Percentiles rank a stretch among this genome's conserved stretches.
phyloP scores from a whole-genome alignment of 2,329 filamentous ascomycete genomes.

The Botryotinia globosa region DNA sequence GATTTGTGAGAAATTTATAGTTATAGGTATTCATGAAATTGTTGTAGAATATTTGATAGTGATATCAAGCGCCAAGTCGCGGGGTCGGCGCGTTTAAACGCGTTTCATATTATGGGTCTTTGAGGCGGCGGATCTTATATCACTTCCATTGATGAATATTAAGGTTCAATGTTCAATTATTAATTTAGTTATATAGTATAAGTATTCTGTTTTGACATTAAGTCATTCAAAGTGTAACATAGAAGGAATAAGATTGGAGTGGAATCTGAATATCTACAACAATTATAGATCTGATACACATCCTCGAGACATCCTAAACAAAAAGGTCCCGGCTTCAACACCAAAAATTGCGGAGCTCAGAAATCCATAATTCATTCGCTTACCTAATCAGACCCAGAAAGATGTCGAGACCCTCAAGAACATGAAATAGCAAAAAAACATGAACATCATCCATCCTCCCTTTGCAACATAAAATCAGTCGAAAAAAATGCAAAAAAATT shows the following conservation, averaged over 20 bases:
- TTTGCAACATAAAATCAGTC: background rate
- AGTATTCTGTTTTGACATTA: background rate
- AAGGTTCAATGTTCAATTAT: background rate
- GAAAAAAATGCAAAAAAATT: slow-evolving; percentile 31
- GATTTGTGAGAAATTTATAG: background rate
- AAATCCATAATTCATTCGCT: background rate
- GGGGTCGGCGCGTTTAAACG: background rate
- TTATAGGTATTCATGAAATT: background rate
- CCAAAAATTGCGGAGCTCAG: background rate
- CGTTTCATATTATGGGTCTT: background rate
- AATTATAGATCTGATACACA: background rate
- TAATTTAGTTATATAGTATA: too few species aligned
- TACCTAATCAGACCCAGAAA: background rate
- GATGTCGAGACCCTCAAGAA: background rate
- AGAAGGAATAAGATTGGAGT: background rate
- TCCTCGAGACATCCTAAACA: background rate
- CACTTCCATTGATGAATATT: background rate
- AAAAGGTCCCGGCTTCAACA: background rate
- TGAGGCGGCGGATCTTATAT: background rate
- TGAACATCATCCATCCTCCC: background rate
- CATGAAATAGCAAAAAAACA: background rate
- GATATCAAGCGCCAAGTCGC: background rate
- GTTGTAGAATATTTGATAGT: background rate
- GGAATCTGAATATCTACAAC: background rate
- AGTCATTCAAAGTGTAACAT: too few species aligned